These are phyloP conservation scores for Smallanthus sonchifolius DNA, from an alignment of 129 eudicot species.

Conservation along the genomic window DNA sequence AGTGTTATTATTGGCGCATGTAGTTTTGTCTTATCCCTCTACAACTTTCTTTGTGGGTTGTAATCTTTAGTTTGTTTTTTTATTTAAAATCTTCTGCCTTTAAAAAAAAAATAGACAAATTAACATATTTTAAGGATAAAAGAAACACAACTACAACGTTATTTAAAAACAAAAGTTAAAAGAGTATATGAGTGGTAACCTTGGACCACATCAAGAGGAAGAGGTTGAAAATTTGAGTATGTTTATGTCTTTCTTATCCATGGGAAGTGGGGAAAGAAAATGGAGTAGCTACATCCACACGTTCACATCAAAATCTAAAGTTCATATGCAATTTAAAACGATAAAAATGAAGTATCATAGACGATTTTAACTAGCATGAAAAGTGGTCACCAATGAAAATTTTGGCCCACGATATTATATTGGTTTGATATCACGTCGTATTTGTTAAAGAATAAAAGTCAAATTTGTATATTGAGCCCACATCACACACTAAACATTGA, in stretches of 20 bases:
- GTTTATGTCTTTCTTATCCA: not conserved
- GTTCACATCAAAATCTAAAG: not conserved
- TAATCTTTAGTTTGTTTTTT: too few species aligned
- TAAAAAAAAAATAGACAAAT: not conserved
- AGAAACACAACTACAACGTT: not conserved
- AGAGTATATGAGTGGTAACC: not conserved
- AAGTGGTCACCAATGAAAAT: not conserved
- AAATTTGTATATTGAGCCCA: not conserved
- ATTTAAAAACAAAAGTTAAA: not conserved
- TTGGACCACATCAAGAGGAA: conserved; percentile 2
- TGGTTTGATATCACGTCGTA: not conserved
- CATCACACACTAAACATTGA: not conserved
- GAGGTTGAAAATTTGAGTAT: not conserved
- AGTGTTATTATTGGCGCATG: too few species aligned
- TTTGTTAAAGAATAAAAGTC: not conserved
- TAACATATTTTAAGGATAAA: not conserved
- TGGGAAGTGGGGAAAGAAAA: not conserved
- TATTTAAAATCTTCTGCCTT: too few species aligned
- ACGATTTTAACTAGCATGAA: not conserved
- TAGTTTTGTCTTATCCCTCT: too few species aligned
- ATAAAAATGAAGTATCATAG: not conserved
- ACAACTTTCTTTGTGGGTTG: too few species aligned
- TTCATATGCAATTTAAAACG: not conserved
- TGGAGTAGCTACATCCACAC: not conserved
- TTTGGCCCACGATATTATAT: not conserved